A percentile compares a stretch with the other conserved stretches of the same genome.
Evolutionary conservation across 306 rosid genomes (phyloP).

Genomic region (Astragalus glycyphyllos): DNA sequence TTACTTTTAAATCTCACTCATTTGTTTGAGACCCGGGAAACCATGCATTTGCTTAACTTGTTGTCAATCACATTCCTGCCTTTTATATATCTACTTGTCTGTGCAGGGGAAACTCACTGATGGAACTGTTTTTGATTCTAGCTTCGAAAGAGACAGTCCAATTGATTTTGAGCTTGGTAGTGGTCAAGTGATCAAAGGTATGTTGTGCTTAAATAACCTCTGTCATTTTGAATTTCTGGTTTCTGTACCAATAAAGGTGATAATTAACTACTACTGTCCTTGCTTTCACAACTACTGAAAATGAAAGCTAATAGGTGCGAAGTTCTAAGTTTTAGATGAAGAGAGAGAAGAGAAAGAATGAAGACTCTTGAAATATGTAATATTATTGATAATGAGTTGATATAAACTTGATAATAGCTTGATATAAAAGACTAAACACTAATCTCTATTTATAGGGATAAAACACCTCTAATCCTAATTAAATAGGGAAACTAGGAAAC

Average conservation of each 20-base stretch:
- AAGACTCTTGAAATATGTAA: too few relatives aligned
- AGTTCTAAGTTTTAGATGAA: not conserved
- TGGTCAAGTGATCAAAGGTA: slow-evolving; percentile 98
- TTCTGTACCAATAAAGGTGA: not conserved
- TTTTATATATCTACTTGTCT: slow-evolving; percentile 31
- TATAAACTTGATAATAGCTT: too few relatives aligned
- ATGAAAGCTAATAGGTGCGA: not conserved
- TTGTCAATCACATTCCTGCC: slow-evolving; percentile 6
- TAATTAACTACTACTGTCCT: not conserved
- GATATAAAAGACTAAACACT: too few relatives aligned
- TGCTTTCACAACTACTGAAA: slow-evolving; percentile 18
- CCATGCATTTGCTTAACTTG: slow-evolving; percentile 27
- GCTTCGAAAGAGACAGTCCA: slow-evolving; percentile 87
- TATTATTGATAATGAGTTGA: too few relatives aligned
- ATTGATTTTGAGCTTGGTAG: slow-evolving; percentile 88
- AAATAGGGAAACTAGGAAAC: too few relatives aligned
- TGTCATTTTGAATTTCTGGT: not conserved
- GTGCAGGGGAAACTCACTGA: slow-evolving; percentile 96
- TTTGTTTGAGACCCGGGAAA: slow-evolving; percentile 27
- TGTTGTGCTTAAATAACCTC: slow-evolving; percentile 12
- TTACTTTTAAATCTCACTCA: slow-evolving; percentile 5
- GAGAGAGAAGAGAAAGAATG: too few relatives aligned
- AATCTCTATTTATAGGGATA: too few relatives aligned
- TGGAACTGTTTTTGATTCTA: slow-evolving; percentile 97
- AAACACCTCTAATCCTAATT: too few relatives aligned